Base-by-base conservation (phyloP, 306 rosid genomes). In the Mucuna pruriens region DNA sequence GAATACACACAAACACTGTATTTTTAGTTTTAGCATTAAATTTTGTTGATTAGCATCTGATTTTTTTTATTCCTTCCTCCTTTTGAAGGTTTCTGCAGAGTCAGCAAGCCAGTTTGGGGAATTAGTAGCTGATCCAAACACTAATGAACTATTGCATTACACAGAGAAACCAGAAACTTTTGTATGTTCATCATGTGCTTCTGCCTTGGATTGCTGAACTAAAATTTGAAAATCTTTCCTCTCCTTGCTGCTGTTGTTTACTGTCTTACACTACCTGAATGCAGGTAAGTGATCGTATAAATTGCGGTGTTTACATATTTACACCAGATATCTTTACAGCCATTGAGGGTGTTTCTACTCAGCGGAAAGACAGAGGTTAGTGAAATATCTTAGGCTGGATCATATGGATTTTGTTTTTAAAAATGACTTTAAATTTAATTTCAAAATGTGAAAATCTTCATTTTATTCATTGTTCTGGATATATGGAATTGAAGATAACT, bases 91-190 rank as follows among this genome's bases (percentile, higher is more conserved):
- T 85, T 93, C 97, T 73, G 91, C 96, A 1, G 99, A 95, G 74
- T 81, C 93, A 34, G 99, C 98, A 11, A 77, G 83, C 80, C 84
- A 90, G 81, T 95, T 95, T 74, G 99, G 99, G 55, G 99, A 95
- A 81, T 88, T 95, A 76, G 93, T 95, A 9, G 93, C 99, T 57
- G 98, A 95, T 92, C 96, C 98, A 2, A 49, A 67, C 76, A 90
- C 98, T 78, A 89, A 93, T 36, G 99, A 95, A 80, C 89, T 95
- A 49, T 84, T 95, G 89, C 99, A 95, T 86, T 95, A 95, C 85
- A 92, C 98, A 3, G 99, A 95, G 84, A 95, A 88, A 80, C 99
- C 99, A 7, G 99, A 95, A 80, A 95, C 98, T 71, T 95, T 95
- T 85, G 99, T 95, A 90, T n/a, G 97, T 69, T 54, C 9, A 16